phyloP scores from a whole-genome alignment of 225 moss, liverwort and hornwort genomes.

The Asterella californica region DNA sequence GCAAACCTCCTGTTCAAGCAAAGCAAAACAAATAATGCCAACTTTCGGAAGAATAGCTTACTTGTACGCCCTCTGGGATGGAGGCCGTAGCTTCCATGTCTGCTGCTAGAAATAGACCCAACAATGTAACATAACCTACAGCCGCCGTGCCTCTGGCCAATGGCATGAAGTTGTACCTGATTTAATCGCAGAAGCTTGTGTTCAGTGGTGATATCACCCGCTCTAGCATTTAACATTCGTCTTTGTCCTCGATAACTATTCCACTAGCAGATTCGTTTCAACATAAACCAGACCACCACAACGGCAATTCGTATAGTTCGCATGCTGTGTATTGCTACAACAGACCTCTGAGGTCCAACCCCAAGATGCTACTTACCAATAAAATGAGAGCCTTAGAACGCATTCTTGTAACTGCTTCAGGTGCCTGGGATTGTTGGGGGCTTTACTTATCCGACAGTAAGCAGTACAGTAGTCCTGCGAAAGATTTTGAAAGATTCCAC shows the following conservation, averaged over 20 bases:
- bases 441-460: conserved; percentile 55
- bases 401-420: conserved; percentile 61
- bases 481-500: not conserved
- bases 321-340: not conserved
- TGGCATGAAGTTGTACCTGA: conserved; percentile 92
- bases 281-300: not conserved
- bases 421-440: conserved; percentile 41
- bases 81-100: conserved; percentile 61
- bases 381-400: conserved; percentile 71
- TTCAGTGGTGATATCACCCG: not conserved
- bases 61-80: conserved; percentile 69
- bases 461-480: conserved; percentile 58
- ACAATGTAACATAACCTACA: conserved; percentile 68
- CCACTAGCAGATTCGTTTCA: not conserved
- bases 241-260: not conserved
- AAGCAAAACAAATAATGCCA: not conserved
- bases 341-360: not conserved
- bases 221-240: not conserved
- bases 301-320: not conserved
- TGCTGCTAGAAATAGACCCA: conserved; percentile 77
- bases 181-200: not conserved
- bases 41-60: conserved; percentile 11
- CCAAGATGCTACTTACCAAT: conserved; percentile 44
- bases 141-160: conserved; percentile 80
- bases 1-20: not conserved